Percentiles rank a stretch among this genome's conserved stretches.
Conservation (phyloP, 805 yeast species). For the Metschnikowia peoriensis region DNA sequence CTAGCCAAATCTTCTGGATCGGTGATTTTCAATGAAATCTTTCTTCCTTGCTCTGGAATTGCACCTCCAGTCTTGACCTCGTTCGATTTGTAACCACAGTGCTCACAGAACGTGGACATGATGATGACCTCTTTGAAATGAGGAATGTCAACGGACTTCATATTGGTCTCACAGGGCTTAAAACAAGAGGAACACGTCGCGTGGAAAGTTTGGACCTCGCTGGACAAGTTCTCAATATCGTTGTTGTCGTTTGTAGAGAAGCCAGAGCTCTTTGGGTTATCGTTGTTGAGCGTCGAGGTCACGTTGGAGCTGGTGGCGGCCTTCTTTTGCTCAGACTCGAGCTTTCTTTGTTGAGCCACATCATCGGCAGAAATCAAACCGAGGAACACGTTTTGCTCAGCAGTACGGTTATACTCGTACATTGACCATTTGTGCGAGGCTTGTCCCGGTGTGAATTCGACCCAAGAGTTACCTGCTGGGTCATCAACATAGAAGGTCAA, state of each 20-base stretch:
- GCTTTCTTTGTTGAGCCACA: constrained; percentile 45
- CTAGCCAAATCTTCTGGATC: constrained; percentile 93
- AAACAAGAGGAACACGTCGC: constrained; percentile 93
- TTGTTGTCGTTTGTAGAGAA: constrained; percentile 62
- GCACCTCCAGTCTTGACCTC: constrained; percentile 99
- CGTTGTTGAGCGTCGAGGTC: constrained; percentile 20
- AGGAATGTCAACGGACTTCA: constrained; percentile 96
- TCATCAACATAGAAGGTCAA: constrained; percentile 80
- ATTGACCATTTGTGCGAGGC: constrained; percentile 88
- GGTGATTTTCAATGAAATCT: constrained; percentile 67
- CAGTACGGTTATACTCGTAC: constrained; percentile 76
- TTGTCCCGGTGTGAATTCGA: constrained; percentile 84
- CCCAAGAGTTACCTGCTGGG: constrained; percentile 97
- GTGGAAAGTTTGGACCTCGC: constrained; percentile 89
- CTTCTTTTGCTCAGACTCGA: constrained; percentile 49
- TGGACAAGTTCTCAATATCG: constrained; percentile 79
- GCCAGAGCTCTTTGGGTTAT: constrained; percentile 46
- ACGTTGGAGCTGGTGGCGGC: constrained; percentile 38
- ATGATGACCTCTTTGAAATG: constrained; percentile 96
- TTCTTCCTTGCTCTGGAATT: constrained; percentile 81
- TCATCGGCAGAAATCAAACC: constrained; percentile 77
- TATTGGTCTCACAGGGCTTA: constrained; percentile 82
- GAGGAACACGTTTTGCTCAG: constrained; percentile 80
- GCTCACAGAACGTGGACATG: constrained; percentile 91
- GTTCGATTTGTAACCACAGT: constrained; percentile 93